Evolutionary conservation across 2,329 filamentous ascomycete species (phyloP).

Genomic region (Trichophyton mentagrophytes): DNA sequence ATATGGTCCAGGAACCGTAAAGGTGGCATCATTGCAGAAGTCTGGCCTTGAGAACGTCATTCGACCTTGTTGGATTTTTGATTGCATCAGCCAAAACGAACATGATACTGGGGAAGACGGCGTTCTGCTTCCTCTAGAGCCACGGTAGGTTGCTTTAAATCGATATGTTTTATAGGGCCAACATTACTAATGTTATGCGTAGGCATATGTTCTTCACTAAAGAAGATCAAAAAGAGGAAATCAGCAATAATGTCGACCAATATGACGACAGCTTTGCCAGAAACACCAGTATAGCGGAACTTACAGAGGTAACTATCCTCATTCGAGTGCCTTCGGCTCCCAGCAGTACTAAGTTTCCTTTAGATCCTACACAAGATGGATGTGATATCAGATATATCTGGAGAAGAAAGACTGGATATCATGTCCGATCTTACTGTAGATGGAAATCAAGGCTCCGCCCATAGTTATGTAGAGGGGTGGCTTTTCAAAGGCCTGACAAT

Average conservation of each 20-base stretch:
- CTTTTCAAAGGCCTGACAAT: conserved; percentile 38
- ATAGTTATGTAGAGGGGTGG: conserved; percentile 28
- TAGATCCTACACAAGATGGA: background rate
- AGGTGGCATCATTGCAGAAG: conserved; percentile 72
- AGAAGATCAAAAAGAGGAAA: conserved; percentile 41
- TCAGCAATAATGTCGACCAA: conserved; percentile 54
- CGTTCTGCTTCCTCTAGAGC: conserved; percentile 53
- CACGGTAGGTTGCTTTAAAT: conserved; percentile 23
- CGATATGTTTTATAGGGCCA: background rate
- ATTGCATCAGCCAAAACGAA: conserved; percentile 56
- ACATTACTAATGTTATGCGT: background rate
- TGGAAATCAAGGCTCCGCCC: conserved; percentile 25
- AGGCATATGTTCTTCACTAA: conserved; percentile 61
- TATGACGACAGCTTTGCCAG: conserved; percentile 75
- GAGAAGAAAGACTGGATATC: background rate
- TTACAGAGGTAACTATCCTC: conserved; percentile 31
- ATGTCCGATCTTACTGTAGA: conserved; percentile 37
- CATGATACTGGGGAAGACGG: conserved; percentile 40
- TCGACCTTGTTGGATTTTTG: conserved; percentile 67
- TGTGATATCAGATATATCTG: background rate
- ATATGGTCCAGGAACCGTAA: conserved; percentile 44
- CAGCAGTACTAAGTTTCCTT: background rate
- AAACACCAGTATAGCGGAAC: conserved; percentile 52
- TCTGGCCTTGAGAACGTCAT: conserved; percentile 58
- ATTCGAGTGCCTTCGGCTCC: no score